Evolutionary conservation across 2,329 filamentous ascomycete genomes (phyloP).

Genomic region (Cladosporium colombiae): DNA sequence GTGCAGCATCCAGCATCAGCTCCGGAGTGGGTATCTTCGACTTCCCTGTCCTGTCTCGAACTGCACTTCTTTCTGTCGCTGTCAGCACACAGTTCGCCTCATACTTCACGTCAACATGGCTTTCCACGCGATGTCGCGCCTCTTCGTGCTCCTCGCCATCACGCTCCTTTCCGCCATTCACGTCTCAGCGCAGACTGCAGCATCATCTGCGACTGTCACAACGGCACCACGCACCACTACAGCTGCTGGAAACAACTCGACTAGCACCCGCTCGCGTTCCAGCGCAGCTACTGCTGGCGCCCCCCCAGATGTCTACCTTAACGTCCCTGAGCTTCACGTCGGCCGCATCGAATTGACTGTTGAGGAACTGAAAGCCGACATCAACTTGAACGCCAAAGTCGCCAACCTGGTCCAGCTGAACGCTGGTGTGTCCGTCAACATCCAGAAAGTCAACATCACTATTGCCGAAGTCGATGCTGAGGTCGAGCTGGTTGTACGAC

Average conservation of each 20-base stretch:
- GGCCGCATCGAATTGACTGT: slow-evolving; percentile 62
- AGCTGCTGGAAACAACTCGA: slow-evolving; percentile 24
- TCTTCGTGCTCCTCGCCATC: slow-evolving; percentile 18
- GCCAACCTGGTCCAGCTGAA: slow-evolving; percentile 58
- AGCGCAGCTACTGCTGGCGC: slow-evolving; percentile 27
- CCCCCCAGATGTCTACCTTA: slow-evolving; percentile 58
- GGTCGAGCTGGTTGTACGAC: slow-evolving; percentile 60
- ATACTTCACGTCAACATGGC: not conserved
- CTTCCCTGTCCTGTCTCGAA: not conserved
- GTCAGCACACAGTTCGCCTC: not conserved
- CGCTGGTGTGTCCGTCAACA: slow-evolving; percentile 49
- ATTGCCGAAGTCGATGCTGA: slow-evolving; percentile 62
- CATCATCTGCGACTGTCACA: slow-evolving; percentile 30
- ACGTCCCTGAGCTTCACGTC: slow-evolving; percentile 60
- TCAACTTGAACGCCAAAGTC: slow-evolving; percentile 63
- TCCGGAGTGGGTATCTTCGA: slow-evolving; percentile 2
- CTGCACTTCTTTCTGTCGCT: not conserved
- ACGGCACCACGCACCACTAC: slow-evolving; percentile 30
- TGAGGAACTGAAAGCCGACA: slow-evolving; percentile 53
- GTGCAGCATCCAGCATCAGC: not conserved
- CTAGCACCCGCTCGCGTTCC: slow-evolving; percentile 27
- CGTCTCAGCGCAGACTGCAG: slow-evolving; percentile 22
- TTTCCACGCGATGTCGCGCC: slow-evolving; percentile 11
- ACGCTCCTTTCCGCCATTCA: slow-evolving; percentile 17
- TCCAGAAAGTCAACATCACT: slow-evolving; percentile 60